These are phyloP conservation scores for Trichoderma guizhouense DNA, from an alignment of 2,329 filamentous ascomycete species.

Conservation along the genomic window DNA sequence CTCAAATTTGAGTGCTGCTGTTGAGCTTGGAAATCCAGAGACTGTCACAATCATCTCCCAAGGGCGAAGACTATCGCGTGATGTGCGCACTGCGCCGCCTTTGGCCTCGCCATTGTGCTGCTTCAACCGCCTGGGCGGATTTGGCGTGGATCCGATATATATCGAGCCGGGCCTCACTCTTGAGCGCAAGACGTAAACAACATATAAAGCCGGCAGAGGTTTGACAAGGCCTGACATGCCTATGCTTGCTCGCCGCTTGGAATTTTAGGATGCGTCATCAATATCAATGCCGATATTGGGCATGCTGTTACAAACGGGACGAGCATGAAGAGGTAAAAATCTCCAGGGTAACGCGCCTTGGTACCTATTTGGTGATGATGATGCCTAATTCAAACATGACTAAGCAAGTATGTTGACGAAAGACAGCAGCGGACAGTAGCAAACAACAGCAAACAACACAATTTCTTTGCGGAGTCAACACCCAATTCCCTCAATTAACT, in stretches of 20 bases:
- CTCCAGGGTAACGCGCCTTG: neutral
- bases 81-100: slow-evolving; percentile 79
- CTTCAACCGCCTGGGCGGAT: slow-evolving; percentile 76
- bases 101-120: slow-evolving; percentile 87
- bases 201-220: slow-evolving; percentile 83
- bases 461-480: neutral
- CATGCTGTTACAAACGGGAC: neutral
- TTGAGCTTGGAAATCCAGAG: slow-evolving; percentile 81
- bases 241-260: neutral
- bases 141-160: slow-evolving; percentile 90
- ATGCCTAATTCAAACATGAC: neutral
- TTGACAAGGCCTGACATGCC: slow-evolving; percentile 44
- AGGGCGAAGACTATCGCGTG: slow-evolving; percentile 64
- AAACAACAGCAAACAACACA: neutral
- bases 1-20: slow-evolving; percentile 93
- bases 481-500: neutral
- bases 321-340: neutral
- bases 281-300: neutral
- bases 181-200: slow-evolving; percentile 88
- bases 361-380: neutral
- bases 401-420: neutral
- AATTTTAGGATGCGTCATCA: neutral
- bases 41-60: slow-evolving; percentile 91
- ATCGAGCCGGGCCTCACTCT: slow-evolving; percentile 67
- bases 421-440: neutral